Base-by-base conservation (phyloP, 495 filamentous ascomycete species). In the Trichoderma virens region DNA sequence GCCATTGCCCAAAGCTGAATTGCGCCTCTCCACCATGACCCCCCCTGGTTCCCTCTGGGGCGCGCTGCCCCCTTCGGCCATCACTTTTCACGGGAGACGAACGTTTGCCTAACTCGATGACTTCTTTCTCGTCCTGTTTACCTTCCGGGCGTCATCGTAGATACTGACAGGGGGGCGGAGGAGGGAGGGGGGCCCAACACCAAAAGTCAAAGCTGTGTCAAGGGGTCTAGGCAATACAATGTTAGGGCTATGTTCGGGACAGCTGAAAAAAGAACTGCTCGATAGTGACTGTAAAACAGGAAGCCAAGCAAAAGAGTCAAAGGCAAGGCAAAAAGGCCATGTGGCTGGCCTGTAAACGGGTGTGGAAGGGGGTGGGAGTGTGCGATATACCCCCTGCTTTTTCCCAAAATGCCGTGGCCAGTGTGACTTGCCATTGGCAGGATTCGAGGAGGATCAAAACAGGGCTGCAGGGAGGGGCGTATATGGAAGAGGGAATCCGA, bases 81-180 rank as follows among this genome's bases (percentile, higher is more conserved):
- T 56, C 51, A 56, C 51, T 56, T 56, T 1, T 56, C 27, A 14
- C 51, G 51, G 51, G 28, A 56, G n/a, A 27, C 9, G 28, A 56
- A 23, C n/a, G n/a, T n/a, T 28, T 56, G 51, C 51, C 51, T 56
- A 56, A 56, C 51, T 20, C n/a, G 43, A 47, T 47, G 43, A 47
- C 43, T 8, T 20, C 18, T 47, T 47, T 20, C 5, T 47, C 43
- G 32, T 35, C 43, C n/a, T 20, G 6, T n/a, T 47, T 14, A 20
- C n/a, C n/a, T n/a, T n/a, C n/a, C n/a, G n/a, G 43, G 43, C 43
- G n/a, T 47, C 43, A 47, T 47, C 2, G 43, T 23, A 47, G 43
- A 35, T 35, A 35, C 32, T 4, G n/a, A 20, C 43, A 47, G 18
- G 18, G 14, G 41, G 13, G 41, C 5, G 18, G 2, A 20, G 43